phyloP scores from a whole-genome alignment of 768 basidiomycete species.

The Phlegmacium glaucopus region DNA sequence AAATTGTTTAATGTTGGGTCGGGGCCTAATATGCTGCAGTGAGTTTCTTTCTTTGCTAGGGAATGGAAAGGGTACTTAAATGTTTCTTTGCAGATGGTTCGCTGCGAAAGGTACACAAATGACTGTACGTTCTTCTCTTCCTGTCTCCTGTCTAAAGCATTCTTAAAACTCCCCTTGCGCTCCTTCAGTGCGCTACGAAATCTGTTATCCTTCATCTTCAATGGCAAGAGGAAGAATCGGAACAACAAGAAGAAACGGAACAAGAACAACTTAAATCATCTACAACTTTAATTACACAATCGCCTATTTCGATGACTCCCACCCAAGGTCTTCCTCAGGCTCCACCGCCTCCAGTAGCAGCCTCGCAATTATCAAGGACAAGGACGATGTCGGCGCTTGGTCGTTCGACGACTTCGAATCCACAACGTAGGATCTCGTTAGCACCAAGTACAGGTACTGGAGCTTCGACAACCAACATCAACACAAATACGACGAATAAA shows the following conservation, averaged over 20 bases:
- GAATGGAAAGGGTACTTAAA: not conserved
- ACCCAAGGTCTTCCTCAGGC: constrained; percentile 22
- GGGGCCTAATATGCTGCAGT: constrained; percentile 86
- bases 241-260: too few relatives aligned
- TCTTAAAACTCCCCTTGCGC: not conserved
- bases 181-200: constrained; percentile 77
- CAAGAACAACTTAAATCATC: constrained; percentile 15
- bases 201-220: constrained; percentile 82
- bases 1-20: constrained; percentile 76
- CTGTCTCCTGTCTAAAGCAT: not conserved
- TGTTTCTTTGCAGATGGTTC: constrained; percentile 61
- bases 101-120: constrained; percentile 87
- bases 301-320: constrained; percentile 16
- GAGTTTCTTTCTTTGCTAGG: too few relatives aligned
- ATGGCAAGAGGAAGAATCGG: constrained; percentile 63
- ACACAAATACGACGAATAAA: constrained; percentile 19
- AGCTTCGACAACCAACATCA: constrained; percentile 17
- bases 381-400: constrained; percentile 51
- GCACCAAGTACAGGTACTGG: constrained; percentile 6
- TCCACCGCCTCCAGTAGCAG: too few relatives aligned
- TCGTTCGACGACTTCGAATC: constrained; percentile 52
- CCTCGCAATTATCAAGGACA: constrained; percentile 21
- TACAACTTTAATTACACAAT: constrained; percentile 17
- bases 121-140: constrained; percentile 54
- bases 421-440: constrained; percentile 37